Evolutionary conservation across 306 rosid genomes (phyloP), one percentile per base, ranked within the genome.

Genomic region (Leucaena leucocephala): DNA sequence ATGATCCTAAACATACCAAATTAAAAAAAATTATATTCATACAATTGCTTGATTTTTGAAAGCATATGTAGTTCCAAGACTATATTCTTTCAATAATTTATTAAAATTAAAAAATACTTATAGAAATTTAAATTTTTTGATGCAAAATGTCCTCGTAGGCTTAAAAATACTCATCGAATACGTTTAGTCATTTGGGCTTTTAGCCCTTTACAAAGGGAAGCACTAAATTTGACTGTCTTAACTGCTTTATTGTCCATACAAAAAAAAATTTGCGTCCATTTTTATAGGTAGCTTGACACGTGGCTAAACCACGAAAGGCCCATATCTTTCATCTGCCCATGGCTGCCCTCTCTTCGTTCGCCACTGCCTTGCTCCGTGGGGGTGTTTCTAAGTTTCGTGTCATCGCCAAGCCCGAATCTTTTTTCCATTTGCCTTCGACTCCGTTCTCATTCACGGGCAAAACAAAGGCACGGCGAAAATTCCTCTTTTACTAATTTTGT

Each of bases 391-490:
- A 81, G 27, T 58, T 85, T 49, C 90, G 91, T 7, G 76, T 89
- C 74, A 40, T 76, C 76, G 13, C 84, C 14, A 69, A 88, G 8
- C 63, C 86, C 35, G 66, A 43, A 44, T 19, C 46, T 65, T 61
- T 67, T 45, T 78, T 39, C 38, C 76, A 62, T 6, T 64, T 45
- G 0, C 7, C 7, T 52, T 62, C 89, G 76, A 45, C 76, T 81
- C 89, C 90, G 48, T 66, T 78, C 63, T 85, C 87, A 21, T 71
- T 71, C 57, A 7, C 69, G 75, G 62, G 83, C 74, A 85, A 63
- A 82, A n/a, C 84, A 4, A 84, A 91, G 97, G 97, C 87, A 82
- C 66, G 15, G 19, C 7, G 14, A 67, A 40, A 3, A 27, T 10
- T 36, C 2, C 11, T 1, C 72, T 71, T 75, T 40, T 21, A 16